phyloP scores from a whole-genome alignment of 306 rosid species.

The Canavalia gladiata region DNA sequence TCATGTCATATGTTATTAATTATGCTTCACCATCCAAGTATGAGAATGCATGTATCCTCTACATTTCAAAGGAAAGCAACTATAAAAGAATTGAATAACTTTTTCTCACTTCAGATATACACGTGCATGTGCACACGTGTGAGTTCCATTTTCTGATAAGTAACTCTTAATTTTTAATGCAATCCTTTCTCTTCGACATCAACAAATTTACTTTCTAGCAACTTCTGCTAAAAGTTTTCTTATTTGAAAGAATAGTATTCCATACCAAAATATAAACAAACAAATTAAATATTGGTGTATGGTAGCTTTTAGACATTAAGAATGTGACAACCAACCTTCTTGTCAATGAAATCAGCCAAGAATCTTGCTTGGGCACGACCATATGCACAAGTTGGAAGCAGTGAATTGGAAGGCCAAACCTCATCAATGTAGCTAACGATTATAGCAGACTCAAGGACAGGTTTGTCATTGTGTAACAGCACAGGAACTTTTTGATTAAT shows the following conservation, averaged over 20 bases:
- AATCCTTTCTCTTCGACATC: no score
- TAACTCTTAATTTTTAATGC: no score
- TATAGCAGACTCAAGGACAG: conserved; percentile 62
- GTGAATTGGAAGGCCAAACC: conserved; percentile 61
- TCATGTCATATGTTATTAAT: neutral
- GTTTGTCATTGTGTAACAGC: conserved; percentile 62
- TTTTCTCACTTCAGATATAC: no score
- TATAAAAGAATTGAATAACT: no score
- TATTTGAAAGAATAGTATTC: no score
- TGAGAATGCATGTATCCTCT: no score
- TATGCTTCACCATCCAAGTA: neutral
- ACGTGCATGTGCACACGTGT: no score
- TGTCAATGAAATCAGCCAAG: conserved; percentile 73
- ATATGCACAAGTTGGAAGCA: conserved; percentile 66
- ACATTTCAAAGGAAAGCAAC: neutral
- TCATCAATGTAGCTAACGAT: conserved; percentile 66
- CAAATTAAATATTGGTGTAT: no score
- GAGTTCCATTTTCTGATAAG: no score
- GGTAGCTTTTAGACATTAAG: neutral
- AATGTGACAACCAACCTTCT: conserved; percentile 56
- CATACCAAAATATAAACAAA: no score
- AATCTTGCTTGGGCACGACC: conserved; percentile 71
- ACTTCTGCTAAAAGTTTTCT: no score
- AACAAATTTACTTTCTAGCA: no score
- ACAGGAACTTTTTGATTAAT: conserved; percentile 74